Base-by-base conservation (phyloP, 2,329 filamentous ascomycete genomes). In the Curvularia eragrostidis region DNA sequence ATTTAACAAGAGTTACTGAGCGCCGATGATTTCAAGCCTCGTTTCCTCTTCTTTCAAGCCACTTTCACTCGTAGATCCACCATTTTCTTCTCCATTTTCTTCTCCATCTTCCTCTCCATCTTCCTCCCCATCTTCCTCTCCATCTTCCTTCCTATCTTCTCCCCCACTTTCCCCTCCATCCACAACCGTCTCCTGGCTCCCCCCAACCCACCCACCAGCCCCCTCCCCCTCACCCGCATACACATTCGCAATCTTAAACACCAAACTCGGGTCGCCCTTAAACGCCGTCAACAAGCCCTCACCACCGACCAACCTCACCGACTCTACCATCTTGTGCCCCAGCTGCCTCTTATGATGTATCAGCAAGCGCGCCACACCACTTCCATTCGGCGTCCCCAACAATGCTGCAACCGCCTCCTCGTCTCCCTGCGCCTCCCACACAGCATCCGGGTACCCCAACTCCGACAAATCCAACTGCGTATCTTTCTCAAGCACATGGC, bases 371-470 rank as follows among this genome's bases (percentile, higher is more conserved):
- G 28, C 32, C 3, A 51, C 30, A 13, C 53, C 41, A 4, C 28
- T 19, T 8, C 47, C 53, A 21, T 51, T 43, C 15, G 47, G 47
- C 15, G 53, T 56, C 0, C 53, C 53, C 23, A 56, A 9, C 5
- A 51, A 10, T 3, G 46, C 52, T 2, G 48, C 21, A 0, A 32
- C 38, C 5, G n/a, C 9, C 9, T 44, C 52, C 13, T 41, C 19
- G 3, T 24, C 21, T 7, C 23, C 19, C 5, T 19, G 15, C 1
- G 23, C n/a, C 9, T 26, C 15, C 44, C 21, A 38, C 6, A 15
- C 10, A 3, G 12, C 5, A 19, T 34, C 8, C 5, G 18, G 32
- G 3, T 3, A 18, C 4, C 18, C 15, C 15, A 18, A 9, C 13
- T 18, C 8, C 24, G 2, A 7, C 15, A 10, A 10, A 41, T 44